A percentile compares a stretch with the other conserved stretches of the same genome.
Evolutionary conservation across 345 rosid genomes (phyloP).

Genomic region (Populus ilicifolia): DNA sequence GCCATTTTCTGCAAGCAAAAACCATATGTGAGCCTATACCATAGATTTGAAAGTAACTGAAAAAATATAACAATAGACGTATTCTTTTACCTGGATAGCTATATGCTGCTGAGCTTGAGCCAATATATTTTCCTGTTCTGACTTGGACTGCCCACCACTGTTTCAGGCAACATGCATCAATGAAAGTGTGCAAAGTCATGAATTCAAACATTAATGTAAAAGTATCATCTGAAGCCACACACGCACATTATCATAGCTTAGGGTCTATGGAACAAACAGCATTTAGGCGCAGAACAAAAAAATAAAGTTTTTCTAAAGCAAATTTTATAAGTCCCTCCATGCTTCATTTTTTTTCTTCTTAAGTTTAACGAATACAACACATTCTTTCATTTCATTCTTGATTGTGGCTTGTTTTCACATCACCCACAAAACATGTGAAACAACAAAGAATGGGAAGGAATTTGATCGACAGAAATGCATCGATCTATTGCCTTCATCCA

Average conservation of each 20-base stretch:
- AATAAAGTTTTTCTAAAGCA: background rate
- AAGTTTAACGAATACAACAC: background rate
- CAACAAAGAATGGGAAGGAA: background rate
- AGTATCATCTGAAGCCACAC: background rate
- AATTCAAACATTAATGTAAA: background rate
- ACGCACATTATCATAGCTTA: background rate
- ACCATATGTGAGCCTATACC: background rate
- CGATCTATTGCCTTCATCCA: background rate
- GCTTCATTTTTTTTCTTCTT: background rate
- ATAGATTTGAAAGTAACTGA: background rate
- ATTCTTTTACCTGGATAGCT: slow-evolving; percentile 25
- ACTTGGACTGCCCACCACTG: slow-evolving; percentile 25
- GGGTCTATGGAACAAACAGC: background rate
- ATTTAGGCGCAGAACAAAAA: background rate
- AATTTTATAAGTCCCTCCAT: background rate
- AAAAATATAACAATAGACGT: background rate
- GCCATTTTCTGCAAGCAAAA: slow-evolving; percentile 21
- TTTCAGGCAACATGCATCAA: slow-evolving; percentile 3
- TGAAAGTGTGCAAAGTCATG: background rate
- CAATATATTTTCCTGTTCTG: slow-evolving; percentile 26
- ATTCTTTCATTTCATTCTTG: background rate
- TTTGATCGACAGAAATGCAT: background rate
- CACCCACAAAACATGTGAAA: background rate
- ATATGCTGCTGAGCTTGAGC: slow-evolving; percentile 34
- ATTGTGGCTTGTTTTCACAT: background rate